Evolutionary conservation across 2,329 filamentous ascomycete species (phyloP).

Genomic region (Botrytis paeoniae): DNA sequence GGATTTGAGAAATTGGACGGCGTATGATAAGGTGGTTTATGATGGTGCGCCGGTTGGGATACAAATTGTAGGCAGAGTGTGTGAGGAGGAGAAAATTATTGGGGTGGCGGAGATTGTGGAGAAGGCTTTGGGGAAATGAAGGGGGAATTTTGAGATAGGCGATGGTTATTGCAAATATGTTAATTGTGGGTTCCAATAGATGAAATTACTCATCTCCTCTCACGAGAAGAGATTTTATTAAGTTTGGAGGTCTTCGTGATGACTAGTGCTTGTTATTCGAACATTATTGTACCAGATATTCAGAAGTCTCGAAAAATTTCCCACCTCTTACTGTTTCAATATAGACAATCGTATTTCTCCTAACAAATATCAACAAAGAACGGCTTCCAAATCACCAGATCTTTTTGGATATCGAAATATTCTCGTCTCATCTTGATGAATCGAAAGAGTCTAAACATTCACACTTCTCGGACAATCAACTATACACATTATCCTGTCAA

Average conservation of each 20-base stretch:
- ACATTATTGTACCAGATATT: neutral
- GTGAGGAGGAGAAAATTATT: conserved; percentile 55
- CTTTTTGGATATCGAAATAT: neutral
- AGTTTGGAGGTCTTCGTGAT: neutral
- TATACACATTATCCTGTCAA: neutral
- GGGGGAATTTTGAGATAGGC: neutral
- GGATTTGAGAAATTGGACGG: conserved; percentile 45
- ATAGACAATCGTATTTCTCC: neutral
- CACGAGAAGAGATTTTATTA: too few relatives aligned
- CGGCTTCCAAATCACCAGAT: neutral
- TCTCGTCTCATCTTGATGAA: neutral
- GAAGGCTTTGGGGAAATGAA: conserved; percentile 22
- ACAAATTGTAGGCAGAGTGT: conserved; percentile 50
- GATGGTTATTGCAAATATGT: too few relatives aligned
- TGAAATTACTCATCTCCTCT: neutral
- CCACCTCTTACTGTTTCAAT: neutral
- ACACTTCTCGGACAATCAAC: neutral
- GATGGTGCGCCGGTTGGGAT: conserved; percentile 49
- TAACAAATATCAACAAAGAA: neutral
- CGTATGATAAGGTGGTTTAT: conserved; percentile 45
- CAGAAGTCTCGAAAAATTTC: neutral
- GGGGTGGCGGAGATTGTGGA: conserved; percentile 37
- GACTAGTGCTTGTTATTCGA: neutral
- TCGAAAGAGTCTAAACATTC: neutral
- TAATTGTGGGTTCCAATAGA: too few relatives aligned